Base-by-base conservation (phyloP, 805 yeast species). In the Isabelozyma rhagii region DNA sequence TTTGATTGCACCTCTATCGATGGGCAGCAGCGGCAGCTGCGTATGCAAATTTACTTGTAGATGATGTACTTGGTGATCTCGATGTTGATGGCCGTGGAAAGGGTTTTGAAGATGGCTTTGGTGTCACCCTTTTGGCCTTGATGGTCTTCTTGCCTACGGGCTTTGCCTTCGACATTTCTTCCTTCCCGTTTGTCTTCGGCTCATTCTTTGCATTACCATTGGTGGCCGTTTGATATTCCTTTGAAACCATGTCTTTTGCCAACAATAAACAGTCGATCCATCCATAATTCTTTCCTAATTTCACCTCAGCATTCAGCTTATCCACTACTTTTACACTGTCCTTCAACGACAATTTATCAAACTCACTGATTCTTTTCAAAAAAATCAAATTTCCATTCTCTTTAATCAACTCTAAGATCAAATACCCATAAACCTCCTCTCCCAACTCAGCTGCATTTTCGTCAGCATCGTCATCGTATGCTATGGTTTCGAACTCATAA, bases 241-340 rank as follows among this genome's bases (percentile, higher is more conserved):
- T n/a, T 54, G 64, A 50, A 39, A 67, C 67, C 58, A 84, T 58
- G 45, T 84, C 82, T 55, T 85, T 83, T 2, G 90, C 88, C 54
- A 79, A 79, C 54, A 87, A 68, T 50, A 87, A 72, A 46, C 90
- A 79, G 44, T 84, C 87, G 11, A 87, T 84, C 93, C 93, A 87
- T 3, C 81, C 78, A 43, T 79, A 75, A 4, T 71, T 64, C 8
- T 61, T 62, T 25, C 85, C 85, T 11, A 81, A 66, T 39, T 67
- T 71, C 41, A 79, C 70, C 18, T 62, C 67, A n/a, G 64, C 57
- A 3, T 68, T 64, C 13, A 52, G 39, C 44, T 63, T 64, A 47
- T 67, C 74, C 5, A 65, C 61, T 2, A 67, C 73, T 34, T 55
- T 59, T 11, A 67, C 64, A 6, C 60, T 47, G 1, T 61, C 62